A percentile compares a stretch with the other conserved stretches of the same genome.
Conservation (phyloP, 768 basidiomycete genomes). For the Termitomyces sp. region DNA sequence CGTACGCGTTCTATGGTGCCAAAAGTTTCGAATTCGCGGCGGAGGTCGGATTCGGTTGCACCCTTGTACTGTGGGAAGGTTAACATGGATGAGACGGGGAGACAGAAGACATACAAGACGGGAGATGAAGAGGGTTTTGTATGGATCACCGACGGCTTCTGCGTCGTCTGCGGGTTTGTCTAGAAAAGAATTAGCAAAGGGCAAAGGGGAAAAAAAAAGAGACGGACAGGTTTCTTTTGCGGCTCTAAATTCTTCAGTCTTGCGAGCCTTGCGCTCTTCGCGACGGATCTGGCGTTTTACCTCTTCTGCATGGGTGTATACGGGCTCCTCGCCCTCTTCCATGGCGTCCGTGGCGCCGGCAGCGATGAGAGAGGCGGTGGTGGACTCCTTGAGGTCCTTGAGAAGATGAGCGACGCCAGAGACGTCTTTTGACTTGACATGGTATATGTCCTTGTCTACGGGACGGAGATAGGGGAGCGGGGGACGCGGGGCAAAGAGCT, state of each 20-base stretch:
- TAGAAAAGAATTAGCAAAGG: slow-evolving; percentile 26
- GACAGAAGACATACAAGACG: slow-evolving; percentile 56
- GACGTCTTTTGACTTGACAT: slow-evolving; percentile 64
- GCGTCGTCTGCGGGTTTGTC: slow-evolving; percentile 92
- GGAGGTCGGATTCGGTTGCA: slow-evolving; percentile 87
- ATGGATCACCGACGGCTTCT: slow-evolving; percentile 92
- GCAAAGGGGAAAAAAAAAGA: background rate
- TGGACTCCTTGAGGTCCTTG: slow-evolving; percentile 68
- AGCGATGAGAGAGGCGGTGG: slow-evolving; percentile 59
- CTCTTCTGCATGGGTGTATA: slow-evolving; percentile 80
- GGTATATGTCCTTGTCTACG: slow-evolving; percentile 77
- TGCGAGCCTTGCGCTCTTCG: slow-evolving; percentile 76
- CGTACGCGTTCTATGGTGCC: slow-evolving; percentile 93
- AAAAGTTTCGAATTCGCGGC: slow-evolving; percentile 93
- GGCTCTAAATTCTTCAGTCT: slow-evolving; percentile 66
- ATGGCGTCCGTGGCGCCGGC: slow-evolving; percentile 58
- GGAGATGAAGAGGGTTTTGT: slow-evolving; percentile 96
- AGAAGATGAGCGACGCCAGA: slow-evolving; percentile 75
- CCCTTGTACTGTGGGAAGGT: slow-evolving; percentile 67
- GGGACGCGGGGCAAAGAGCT: slow-evolving; percentile 93
- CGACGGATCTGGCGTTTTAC: slow-evolving; percentile 71
- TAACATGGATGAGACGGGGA: background rate
- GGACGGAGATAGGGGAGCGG: slow-evolving; percentile 85
- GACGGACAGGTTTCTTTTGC: slow-evolving; percentile 84
- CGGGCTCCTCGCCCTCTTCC: slow-evolving; percentile 83